Percentiles rank a stretch among this genome's conserved stretches.
phyloP scores from a whole-genome alignment of 2,329 filamentous ascomycete species.

The Sclerotinia borealis region DNA sequence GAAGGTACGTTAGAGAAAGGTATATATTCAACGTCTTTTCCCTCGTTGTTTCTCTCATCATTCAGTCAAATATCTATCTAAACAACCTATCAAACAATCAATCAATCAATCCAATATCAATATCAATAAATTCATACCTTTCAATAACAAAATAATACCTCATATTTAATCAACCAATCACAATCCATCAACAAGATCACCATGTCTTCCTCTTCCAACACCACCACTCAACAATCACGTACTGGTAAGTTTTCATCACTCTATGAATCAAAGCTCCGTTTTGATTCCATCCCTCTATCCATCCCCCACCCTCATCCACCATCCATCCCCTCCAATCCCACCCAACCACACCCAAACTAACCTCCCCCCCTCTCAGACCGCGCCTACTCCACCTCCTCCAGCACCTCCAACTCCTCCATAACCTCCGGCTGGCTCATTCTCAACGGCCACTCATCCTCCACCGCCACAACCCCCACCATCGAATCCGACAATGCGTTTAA shows the following conservation, averaged over 20 bases:
- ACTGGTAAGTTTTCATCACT: slow-evolving; percentile 1
- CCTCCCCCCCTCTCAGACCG: background rate
- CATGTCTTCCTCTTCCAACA: slow-evolving; percentile 6
- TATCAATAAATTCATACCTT: background rate
- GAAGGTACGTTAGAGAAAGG: background rate
- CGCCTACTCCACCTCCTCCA: slow-evolving; percentile 5
- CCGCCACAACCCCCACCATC: background rate
- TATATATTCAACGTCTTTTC: slow-evolving; percentile 3
- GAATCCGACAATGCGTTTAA: background rate
- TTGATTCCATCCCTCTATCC: too few relatives aligned
- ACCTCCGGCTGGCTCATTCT: slow-evolving; percentile 8
- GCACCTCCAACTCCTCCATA: background rate
- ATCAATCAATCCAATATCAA: background rate
- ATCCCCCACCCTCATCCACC: background rate
- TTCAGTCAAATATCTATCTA: background rate
- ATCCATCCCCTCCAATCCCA: background rate
- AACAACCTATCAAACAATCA: background rate
- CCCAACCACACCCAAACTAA: background rate
- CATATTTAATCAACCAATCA: background rate
- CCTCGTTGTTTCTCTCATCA: slow-evolving; percentile 6
- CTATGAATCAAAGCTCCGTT: too few relatives aligned
- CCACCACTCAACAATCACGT: slow-evolving; percentile 2
- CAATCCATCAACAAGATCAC: slow-evolving; percentile 7
- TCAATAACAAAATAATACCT: background rate
- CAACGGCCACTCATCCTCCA: background rate